Evolutionary conservation across 2,329 filamentous ascomycete genomes (phyloP).

Genomic region (Colletotrichum costaricense): DNA sequence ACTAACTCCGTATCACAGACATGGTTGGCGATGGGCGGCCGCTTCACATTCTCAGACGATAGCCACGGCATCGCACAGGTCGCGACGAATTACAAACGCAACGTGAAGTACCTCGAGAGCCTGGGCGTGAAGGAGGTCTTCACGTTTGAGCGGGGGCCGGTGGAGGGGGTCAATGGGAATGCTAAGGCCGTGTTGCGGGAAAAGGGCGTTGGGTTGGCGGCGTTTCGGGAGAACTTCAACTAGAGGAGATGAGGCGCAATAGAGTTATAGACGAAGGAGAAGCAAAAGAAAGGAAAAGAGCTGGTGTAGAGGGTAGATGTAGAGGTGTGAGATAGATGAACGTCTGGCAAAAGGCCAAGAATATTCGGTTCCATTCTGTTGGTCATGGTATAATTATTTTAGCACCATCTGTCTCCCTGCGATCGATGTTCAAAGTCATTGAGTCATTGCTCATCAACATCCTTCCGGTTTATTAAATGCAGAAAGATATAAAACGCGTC

Average conservation of each 20-base stretch:
- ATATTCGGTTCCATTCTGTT: neutral
- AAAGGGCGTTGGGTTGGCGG: conserved; percentile 53
- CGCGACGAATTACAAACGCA: conserved; percentile 82
- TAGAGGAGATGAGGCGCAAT: neutral
- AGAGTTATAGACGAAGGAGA: neutral
- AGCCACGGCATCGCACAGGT: conserved; percentile 91
- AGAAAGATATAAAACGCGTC: too few species aligned
- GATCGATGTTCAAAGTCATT: neutral
- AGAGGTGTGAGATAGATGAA: neutral
- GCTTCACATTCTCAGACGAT: conserved; percentile 93
- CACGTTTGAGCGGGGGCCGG: conserved; percentile 57
- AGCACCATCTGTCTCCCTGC: neutral
- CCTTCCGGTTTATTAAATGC: too few species aligned
- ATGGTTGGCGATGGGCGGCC: conserved; percentile 79
- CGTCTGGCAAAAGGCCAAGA: neutral
- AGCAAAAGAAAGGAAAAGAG: neutral
- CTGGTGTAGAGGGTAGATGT: neutral
- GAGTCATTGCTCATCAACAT: too few species aligned
- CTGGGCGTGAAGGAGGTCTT: conserved; percentile 74
- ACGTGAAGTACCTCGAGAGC: conserved; percentile 76
- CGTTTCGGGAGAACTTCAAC: conserved; percentile 49
- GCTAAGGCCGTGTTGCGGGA: conserved; percentile 53
- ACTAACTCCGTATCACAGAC: conserved; percentile 56
- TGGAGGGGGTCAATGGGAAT: conserved; percentile 41
- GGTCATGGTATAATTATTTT: neutral